Evolutionary conservation across 495 filamentous ascomycete genomes (phyloP).

Genomic region (Pseudomonodictys pantanalensis): DNA sequence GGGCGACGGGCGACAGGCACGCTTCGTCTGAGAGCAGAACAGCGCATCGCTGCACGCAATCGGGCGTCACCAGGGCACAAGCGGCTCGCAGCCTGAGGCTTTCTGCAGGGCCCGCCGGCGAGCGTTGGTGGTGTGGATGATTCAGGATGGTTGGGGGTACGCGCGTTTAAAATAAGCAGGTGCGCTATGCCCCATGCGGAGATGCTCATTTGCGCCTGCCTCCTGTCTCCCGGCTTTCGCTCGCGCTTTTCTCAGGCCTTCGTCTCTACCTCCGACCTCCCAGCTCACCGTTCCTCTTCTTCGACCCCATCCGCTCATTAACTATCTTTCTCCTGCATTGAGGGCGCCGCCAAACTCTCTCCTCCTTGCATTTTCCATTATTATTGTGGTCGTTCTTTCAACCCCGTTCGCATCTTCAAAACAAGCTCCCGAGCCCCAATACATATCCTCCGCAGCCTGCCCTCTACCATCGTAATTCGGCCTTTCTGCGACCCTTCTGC

Average conservation of each 20-base stretch:
- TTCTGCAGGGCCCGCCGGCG: constrained; percentile 11
- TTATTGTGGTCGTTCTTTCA: constrained; percentile 37
- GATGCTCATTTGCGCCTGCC: constrained; percentile 16
- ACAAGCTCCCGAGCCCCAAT: constrained; percentile 11
- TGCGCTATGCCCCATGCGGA: constrained; percentile 10
- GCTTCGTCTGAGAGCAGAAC: neutral
- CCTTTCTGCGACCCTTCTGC: constrained; percentile 7
- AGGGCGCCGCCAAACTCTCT: constrained; percentile 18
- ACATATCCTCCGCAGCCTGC: constrained; percentile 3
- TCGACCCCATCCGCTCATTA: constrained; percentile 10
- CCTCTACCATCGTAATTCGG: constrained; percentile 4
- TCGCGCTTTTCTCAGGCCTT: neutral
- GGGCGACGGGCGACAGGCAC: neutral
- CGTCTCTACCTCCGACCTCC: neutral
- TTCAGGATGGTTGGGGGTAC: constrained; percentile 6
- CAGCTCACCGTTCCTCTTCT: constrained; percentile 3
- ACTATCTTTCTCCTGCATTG: constrained; percentile 18
- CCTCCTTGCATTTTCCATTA: constrained; percentile 33
- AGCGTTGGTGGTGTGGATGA: neutral
- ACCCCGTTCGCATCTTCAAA: constrained; percentile 29
- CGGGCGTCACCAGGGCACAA: constrained; percentile 5
- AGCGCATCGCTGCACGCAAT: constrained; percentile 16
- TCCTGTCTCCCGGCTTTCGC: constrained; percentile 15
- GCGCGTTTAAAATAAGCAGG: constrained; percentile 21
- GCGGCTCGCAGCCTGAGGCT: neutral